Evolutionary conservation across 169 alveolate genomes (phyloP), one percentile per base, ranked within the genome.

Genomic region (Cyclospora cayetanensis): DNA sequence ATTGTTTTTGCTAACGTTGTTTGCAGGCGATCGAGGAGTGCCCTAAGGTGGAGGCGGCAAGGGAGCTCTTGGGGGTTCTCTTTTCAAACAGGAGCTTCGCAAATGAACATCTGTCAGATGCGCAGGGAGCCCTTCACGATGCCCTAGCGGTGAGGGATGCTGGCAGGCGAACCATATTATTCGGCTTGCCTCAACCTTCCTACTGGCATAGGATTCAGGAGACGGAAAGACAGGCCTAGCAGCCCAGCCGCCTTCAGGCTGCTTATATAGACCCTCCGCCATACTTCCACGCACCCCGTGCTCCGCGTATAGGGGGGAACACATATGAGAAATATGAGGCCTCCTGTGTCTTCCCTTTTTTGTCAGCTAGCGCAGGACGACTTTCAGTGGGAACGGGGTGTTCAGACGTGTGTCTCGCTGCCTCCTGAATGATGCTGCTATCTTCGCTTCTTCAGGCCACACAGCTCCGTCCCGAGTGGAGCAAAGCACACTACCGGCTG

Each of bases 381-480:
- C n/a, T n/a, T n/a, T n/a, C n/a, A n/a, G n/a, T n/a, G n/a, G n/a
- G n/a, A n/a, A n/a, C n/a, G n/a, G n/a, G n/a, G n/a, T n/a, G n/a
- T n/a, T n/a, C n/a, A n/a, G n/a, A n/a, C n/a, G n/a, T n/a, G n/a
- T n/a, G n/a, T n/a, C n/a, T n/a, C n/a, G n/a, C n/a, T n/a, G n/a
- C n/a, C n/a, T n/a, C n/a, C n/a, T n/a, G n/a, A n/a, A n/a, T n/a
- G n/a, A n/a, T n/a, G n/a, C n/a, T n/a, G n/a, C n/a, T n/a, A n/a
- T n/a, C n/a, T n/a, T n/a, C n/a, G n/a, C 31, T 4, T 39, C 55
- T 50, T 42, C 87, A 77, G 87, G 87, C 87, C 12, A 55, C 46
- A 29, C 87, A 77, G 87, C 43, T 77, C 70, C 87, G 87, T 27
- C 87, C 87, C 65, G 87, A 77, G 42, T 77, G 87, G 87, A 77